phyloP scores from a whole-genome alignment of 768 basidiomycete species.

The Megacollybia marginata region DNA sequence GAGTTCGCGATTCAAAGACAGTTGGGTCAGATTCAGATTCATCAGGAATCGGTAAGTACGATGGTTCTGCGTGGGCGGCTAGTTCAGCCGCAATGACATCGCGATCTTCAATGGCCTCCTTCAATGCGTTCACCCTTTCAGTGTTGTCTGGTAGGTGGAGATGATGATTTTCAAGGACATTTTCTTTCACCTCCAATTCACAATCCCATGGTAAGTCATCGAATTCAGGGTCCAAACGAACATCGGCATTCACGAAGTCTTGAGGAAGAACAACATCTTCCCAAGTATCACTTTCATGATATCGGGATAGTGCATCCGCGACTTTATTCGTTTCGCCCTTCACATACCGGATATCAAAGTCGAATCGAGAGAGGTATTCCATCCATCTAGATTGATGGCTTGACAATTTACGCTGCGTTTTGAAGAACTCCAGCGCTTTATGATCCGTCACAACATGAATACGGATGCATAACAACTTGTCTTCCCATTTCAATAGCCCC shows the following conservation, averaged over 20 bases:
- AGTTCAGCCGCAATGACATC: background rate
- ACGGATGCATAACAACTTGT: constrained; percentile 3
- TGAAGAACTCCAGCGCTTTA: no score
- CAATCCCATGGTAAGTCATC: background rate
- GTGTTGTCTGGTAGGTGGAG: constrained; percentile 1
- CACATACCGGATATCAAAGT: no score
- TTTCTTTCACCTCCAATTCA: background rate
- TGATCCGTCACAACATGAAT: constrained; percentile 10
- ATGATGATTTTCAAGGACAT: constrained; percentile 3
- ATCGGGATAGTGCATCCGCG: constrained; percentile 16
- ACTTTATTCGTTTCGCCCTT: constrained; percentile 14
- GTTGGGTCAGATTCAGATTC: background rate
- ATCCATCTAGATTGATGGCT: constrained; percentile 7
- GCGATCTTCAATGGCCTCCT: background rate
- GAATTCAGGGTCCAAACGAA: background rate
- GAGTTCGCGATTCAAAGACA: background rate
- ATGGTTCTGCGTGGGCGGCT: background rate
- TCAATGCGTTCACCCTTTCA: background rate
- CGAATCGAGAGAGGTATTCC: constrained; percentile 5
- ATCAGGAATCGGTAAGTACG: no score
- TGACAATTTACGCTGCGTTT: constrained; percentile 2
- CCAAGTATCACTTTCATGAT: constrained; percentile 10
- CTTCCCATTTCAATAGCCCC: background rate
- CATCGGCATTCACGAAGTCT: constrained; percentile 4
- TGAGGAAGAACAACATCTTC: background rate